Base-by-base conservation (phyloP, 257 asterid genomes). In the Solanum chaucha region DNA sequence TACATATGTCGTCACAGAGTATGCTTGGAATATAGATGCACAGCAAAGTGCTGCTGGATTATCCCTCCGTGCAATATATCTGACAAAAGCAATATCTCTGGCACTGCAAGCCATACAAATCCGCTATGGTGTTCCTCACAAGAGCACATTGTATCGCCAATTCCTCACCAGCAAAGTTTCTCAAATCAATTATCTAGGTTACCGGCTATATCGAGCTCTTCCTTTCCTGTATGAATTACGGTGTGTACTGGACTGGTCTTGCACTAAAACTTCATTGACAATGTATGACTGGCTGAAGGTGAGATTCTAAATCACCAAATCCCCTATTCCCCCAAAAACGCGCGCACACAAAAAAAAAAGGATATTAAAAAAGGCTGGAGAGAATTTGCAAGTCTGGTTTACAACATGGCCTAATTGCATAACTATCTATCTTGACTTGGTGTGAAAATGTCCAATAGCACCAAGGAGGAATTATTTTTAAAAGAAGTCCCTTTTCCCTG, bases 261-360 rank as follows among this genome's bases (percentile, higher is more conserved):
- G 99, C 94, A 97, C 99, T 8, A 89, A 93, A 15, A 97, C 99
- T 65, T 93, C 99, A 32, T 91, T 97, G 92, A 97, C 98, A 20
- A 97, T 97, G 99, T 97, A 97, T 87, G 99, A 97, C 91, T 97
- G 99, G 99, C 93, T 97, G 90, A 97, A 97, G 99, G 99, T 97
- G 87, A 90, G 94, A 81, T 78, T 78, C 64, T 78, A 26, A 35
- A 89, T 88, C 32, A 85, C 86, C 41, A 17, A 87, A 58, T 70
- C 64, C n/a, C 32, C 41, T 24, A 75, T 19, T n/a, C 19, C 55
- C 64, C 17, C 35, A 11, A 5, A 5, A 75, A 36, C 58, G 14
- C n/a, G 9, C 3, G 41, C 74, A 2, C 40, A 0, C 51, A 36
- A 38, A 10, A 4, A 26, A 61, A 84, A 14, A 3, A 19, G 32